phyloP scores from a whole-genome alignment of 148 eudicot genomes.

The Rhododendron kiyosumense region DNA sequence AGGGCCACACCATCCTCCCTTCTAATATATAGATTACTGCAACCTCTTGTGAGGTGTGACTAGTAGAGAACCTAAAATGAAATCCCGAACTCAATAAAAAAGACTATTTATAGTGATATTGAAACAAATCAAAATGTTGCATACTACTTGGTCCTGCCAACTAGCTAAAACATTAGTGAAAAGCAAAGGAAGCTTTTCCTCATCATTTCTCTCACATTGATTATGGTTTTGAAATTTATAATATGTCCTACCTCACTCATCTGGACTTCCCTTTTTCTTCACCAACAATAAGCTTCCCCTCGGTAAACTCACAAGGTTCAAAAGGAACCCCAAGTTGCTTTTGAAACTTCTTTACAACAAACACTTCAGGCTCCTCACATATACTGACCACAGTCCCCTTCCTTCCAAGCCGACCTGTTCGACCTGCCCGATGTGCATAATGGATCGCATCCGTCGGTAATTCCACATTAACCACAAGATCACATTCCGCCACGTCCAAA shows the following conservation, averaged over 20 bases:
- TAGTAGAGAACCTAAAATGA: background rate
- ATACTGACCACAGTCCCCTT: constrained; percentile 72
- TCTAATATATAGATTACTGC: background rate
- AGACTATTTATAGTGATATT: background rate
- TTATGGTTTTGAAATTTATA: background rate
- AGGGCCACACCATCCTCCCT: background rate
- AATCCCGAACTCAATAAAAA: background rate
- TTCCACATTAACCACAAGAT: constrained; percentile 85
- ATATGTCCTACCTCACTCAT: background rate
- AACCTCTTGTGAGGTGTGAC: background rate
- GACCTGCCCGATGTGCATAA: constrained; percentile 94
- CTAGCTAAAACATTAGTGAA: background rate
- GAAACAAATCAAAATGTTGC: background rate
- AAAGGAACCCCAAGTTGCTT: constrained; percentile 77
- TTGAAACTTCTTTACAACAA: constrained; percentile 79
- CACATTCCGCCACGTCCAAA: constrained; percentile 85
- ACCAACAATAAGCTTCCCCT: constrained; percentile 55
- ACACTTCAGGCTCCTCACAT: constrained; percentile 76
- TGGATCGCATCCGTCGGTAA: constrained; percentile 84
- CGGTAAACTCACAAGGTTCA: constrained; percentile 68
- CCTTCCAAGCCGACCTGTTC: constrained; percentile 93
- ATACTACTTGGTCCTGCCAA: background rate
- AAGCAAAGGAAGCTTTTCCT: background rate
- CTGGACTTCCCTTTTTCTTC: constrained; percentile 32
- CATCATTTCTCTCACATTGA: background rate